phyloP scores from a whole-genome alignment of 129 eudicot species.

The Saussurea involucrata region DNA sequence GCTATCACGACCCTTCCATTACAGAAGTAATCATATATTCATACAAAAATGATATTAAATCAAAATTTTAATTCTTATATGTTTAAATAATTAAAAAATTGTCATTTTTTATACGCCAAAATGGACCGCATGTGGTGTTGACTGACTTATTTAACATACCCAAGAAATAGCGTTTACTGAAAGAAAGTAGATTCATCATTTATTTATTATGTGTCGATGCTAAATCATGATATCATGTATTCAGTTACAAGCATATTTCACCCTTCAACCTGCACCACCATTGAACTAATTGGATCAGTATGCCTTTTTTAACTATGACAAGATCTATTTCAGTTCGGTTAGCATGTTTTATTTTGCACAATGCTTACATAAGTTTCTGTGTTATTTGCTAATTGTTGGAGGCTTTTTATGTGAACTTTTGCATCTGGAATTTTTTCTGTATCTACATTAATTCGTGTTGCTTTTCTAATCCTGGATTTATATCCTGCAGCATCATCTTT shows the following conservation, averaged over 20 bases:
- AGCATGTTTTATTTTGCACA: not conserved
- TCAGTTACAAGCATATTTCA: not conserved
- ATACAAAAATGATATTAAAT: not conserved
- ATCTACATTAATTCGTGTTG: slow-evolving; percentile 1
- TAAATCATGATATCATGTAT: not conserved
- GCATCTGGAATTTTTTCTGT: not conserved
- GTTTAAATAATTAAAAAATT: not conserved
- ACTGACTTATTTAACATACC: not conserved
- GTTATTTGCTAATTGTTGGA: not conserved
- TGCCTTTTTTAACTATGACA: not conserved
- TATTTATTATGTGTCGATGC: not conserved
- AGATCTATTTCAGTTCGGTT: not conserved
- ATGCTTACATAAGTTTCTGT: not conserved
- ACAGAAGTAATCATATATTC: not conserved
- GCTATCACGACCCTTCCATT: not conserved
- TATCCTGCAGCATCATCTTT: slow-evolving; percentile 80
- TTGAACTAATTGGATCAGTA: not conserved
- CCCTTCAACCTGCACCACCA: not conserved
- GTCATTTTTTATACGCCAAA: not conserved
- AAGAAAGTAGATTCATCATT: not conserved
- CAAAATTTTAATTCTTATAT: not conserved
- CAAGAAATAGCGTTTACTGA: not conserved
- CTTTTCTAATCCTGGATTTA: slow-evolving; percentile 10
- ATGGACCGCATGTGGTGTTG: not conserved
- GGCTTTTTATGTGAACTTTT: not conserved